Evolutionary conservation across 2,329 filamentous ascomycete species (phyloP).

Genomic region (Sarocladiaceae sp.): DNA sequence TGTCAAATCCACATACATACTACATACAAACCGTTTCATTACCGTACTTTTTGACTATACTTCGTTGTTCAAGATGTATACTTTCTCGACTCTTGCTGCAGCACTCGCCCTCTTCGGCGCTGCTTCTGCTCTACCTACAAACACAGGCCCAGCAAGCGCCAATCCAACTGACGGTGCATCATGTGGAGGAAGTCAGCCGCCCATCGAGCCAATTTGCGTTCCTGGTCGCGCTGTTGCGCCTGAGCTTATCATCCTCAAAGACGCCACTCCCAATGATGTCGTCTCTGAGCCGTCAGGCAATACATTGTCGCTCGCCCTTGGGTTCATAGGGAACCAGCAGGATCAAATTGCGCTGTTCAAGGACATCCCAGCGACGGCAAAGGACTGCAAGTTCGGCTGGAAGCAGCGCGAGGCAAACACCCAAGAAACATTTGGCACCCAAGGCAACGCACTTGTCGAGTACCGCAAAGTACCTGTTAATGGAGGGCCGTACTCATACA

Average conservation of each 20-base stretch:
- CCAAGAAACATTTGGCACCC: background rate
- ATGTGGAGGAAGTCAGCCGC: background rate
- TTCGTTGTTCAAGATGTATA: background rate
- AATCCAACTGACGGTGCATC: background rate
- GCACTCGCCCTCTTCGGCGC: background rate
- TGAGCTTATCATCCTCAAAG: background rate
- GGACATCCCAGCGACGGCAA: background rate
- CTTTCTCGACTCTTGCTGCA: background rate
- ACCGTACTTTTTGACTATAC: background rate
- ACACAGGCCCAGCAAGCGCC: background rate
- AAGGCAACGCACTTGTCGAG: constrained; percentile 5
- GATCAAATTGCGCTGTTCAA: background rate
- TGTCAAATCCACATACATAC: background rate
- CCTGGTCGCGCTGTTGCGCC: background rate
- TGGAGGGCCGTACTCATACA: background rate
- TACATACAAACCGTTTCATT: background rate
- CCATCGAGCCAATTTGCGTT: background rate
- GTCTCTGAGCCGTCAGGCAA: constrained; percentile 1
- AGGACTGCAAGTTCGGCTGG: background rate
- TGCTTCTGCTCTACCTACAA: background rate
- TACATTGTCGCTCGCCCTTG: background rate
- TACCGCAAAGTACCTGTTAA: background rate
- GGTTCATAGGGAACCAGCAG: background rate
- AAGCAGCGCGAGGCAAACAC: constrained; percentile 1
- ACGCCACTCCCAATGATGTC: background rate